Evolutionary conservation across 805 yeast genomes (phyloP).

Genomic region (Wickerhamiella brachini): DNA sequence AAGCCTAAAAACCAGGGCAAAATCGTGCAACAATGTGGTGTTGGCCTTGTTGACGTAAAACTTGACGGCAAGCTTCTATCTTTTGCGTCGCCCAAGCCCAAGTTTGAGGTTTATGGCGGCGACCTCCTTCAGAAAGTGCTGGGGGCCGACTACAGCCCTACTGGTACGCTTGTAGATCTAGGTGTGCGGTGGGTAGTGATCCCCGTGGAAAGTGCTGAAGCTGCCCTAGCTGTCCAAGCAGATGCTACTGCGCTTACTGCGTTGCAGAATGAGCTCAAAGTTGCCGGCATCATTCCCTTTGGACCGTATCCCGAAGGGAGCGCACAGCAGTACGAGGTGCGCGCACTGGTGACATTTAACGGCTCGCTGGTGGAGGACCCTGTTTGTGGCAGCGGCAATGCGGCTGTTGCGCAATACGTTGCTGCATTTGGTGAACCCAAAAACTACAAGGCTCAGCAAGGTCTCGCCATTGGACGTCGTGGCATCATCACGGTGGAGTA

Average conservation of each 20-base stretch:
- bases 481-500: slow-evolving; percentile 8
- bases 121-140: not conserved
- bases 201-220: not conserved
- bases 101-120: slow-evolving; percentile 1
- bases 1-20: slow-evolving; percentile 5
- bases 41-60: slow-evolving; percentile 27
- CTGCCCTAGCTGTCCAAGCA: slow-evolving; percentile 4
- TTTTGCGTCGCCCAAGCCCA: not conserved
- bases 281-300: slow-evolving; percentile 9
- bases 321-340: slow-evolving; percentile 6
- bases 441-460: slow-evolving; percentile 12
- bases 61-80: slow-evolving; percentile 24
- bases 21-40: slow-evolving; percentile 13
- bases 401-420: slow-evolving; percentile 13
- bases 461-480: slow-evolving; percentile 10
- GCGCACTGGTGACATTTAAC: slow-evolving; percentile 11
- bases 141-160: not conserved
- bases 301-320: slow-evolving; percentile 4
- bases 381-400: slow-evolving; percentile 18
- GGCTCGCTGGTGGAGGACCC: slow-evolving; percentile 11
- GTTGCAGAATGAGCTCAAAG: slow-evolving; percentile 1
- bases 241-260: slow-evolving; percentile 1
- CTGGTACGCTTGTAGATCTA: slow-evolving; percentile 3
- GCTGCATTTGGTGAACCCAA: not conserved
- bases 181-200: slow-evolving; percentile 11